phyloP scores from a whole-genome alignment of 352 stramenopile species.

The Globisporangium lucens region DNA sequence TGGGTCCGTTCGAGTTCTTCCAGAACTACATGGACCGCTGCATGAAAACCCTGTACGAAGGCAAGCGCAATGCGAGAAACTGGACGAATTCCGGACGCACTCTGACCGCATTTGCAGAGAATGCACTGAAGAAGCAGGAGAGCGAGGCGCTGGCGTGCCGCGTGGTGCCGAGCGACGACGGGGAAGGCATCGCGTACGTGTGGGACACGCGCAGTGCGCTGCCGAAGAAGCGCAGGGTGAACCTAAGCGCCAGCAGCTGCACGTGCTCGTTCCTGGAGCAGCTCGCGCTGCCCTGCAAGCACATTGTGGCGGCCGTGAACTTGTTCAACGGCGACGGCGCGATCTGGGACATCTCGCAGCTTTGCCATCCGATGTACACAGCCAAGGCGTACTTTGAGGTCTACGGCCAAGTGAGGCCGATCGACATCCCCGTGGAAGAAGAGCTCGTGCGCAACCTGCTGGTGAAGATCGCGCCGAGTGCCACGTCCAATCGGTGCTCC shows the following conservation, averaged over 20 bases:
- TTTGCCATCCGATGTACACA: slow-evolving; percentile 33
- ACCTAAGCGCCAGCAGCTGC: slow-evolving; percentile 28
- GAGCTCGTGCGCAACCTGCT: slow-evolving; percentile 38
- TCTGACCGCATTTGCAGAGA: slow-evolving; percentile 35
- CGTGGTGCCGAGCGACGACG: slow-evolving; percentile 39
- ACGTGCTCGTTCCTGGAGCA: slow-evolving; percentile 37
- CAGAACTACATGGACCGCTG: slow-evolving; percentile 47
- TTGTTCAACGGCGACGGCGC: slow-evolving; percentile 41
- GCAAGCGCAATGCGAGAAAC: slow-evolving; percentile 35
- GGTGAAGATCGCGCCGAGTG: slow-evolving; percentile 31
- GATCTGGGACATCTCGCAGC: slow-evolving; percentile 29
- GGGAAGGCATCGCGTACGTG: slow-evolving; percentile 37
- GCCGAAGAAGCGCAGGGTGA: slow-evolving; percentile 39
- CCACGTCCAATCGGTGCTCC: slow-evolving; percentile 30
- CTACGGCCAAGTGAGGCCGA: slow-evolving; percentile 25
- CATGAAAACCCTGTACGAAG: slow-evolving; percentile 35
- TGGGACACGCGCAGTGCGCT: slow-evolving; percentile 26
- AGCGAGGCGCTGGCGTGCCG: slow-evolving; percentile 32
- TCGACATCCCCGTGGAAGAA: slow-evolving; percentile 42
- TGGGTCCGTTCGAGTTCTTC: slow-evolving; percentile 43
- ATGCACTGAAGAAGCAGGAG: slow-evolving; percentile 28
- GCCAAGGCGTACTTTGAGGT: slow-evolving; percentile 28
- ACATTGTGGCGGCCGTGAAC: slow-evolving; percentile 28
- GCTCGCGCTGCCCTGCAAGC: slow-evolving; percentile 36
- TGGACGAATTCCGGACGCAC: slow-evolving; percentile 22